phyloP scores from a whole-genome alignment of 2,329 filamentous ascomycete species.

The Talaromyces sp. region DNA sequence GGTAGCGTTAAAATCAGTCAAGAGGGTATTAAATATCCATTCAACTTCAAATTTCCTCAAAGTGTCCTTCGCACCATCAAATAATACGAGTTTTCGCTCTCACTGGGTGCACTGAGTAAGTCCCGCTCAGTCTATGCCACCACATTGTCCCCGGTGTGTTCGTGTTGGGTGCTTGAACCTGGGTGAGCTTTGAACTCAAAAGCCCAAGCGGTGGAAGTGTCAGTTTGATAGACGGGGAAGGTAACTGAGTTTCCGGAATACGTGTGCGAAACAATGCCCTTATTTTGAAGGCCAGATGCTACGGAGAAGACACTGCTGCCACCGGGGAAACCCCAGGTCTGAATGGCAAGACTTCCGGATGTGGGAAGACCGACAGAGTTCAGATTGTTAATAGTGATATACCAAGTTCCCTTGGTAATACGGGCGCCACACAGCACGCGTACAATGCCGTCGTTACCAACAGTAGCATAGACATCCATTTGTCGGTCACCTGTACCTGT shows the following conservation, averaged over 20 bases:
- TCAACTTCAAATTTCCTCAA: too few relatives aligned
- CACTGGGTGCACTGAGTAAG: not conserved
- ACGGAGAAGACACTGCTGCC: slow-evolving; percentile 16
- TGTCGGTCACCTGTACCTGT: slow-evolving; percentile 27
- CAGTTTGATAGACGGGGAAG: slow-evolving; percentile 32
- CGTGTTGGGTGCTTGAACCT: not conserved
- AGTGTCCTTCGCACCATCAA: too few relatives aligned
- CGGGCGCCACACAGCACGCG: slow-evolving; percentile 31
- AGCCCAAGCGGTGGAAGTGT: slow-evolving; percentile 32
- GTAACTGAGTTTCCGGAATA: slow-evolving; percentile 31
- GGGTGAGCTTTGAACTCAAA: slow-evolving; percentile 29
- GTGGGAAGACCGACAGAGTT: slow-evolving; percentile 6
- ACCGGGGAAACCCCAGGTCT: slow-evolving; percentile 19
- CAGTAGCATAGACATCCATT: slow-evolving; percentile 36
- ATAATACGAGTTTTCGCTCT: not conserved
- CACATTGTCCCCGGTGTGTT: not conserved
- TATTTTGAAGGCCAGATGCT: slow-evolving; percentile 24
- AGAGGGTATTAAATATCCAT: too few relatives aligned
- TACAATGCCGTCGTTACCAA: slow-evolving; percentile 22
- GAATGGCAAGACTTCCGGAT: not conserved
- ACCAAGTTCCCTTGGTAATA: slow-evolving; percentile 26
- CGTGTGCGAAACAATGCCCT: slow-evolving; percentile 24
- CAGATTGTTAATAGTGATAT: slow-evolving; percentile 28
- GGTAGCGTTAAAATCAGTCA: too few relatives aligned
- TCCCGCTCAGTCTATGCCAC: not conserved